phyloP scores from a whole-genome alignment of 768 basidiomycete genomes.

The Sporobolomyces phaffii region DNA sequence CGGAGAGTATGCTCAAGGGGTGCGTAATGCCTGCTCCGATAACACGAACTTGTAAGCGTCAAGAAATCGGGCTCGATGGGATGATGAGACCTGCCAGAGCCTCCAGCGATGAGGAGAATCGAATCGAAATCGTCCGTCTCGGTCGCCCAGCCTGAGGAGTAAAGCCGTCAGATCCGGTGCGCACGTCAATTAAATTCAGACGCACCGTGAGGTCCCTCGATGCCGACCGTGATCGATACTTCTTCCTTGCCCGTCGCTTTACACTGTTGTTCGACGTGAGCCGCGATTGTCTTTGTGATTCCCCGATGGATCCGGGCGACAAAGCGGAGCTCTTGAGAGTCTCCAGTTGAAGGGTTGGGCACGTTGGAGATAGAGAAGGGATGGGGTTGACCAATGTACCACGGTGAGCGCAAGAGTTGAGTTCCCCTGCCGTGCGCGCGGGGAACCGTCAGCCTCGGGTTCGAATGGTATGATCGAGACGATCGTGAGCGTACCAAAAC shows the following conservation, averaged over 20 bases:
- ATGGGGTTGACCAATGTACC: slow-evolving; percentile 29
- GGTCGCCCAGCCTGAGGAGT: background rate
- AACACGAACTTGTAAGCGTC: background rate
- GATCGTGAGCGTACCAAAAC: slow-evolving; percentile 17
- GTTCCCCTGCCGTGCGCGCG: background rate
- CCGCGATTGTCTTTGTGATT: slow-evolving; percentile 20
- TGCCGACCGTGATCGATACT: slow-evolving; percentile 8
- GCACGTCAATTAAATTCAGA: background rate
- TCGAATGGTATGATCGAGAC: no score
- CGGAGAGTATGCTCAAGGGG: background rate
- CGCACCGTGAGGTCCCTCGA: slow-evolving; percentile 34
- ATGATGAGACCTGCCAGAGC: slow-evolving; percentile 5
- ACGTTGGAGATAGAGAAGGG: slow-evolving; percentile 33
- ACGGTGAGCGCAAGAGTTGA: slow-evolving; percentile 18
- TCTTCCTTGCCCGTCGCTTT: background rate
- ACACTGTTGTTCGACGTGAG: background rate
- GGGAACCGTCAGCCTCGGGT: no score
- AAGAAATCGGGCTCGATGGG: no score
- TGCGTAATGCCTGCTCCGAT: slow-evolving; percentile 27
- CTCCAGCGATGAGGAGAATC: slow-evolving; percentile 32
- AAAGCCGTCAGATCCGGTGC: no score
- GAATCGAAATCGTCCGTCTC: slow-evolving; percentile 7
- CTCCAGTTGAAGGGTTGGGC: background rate
- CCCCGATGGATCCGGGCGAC: slow-evolving; percentile 31
- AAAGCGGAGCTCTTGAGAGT: slow-evolving; percentile 24